Base-by-base conservation (phyloP, 768 basidiomycete genomes). In the Amanita pallidorosea region DNA sequence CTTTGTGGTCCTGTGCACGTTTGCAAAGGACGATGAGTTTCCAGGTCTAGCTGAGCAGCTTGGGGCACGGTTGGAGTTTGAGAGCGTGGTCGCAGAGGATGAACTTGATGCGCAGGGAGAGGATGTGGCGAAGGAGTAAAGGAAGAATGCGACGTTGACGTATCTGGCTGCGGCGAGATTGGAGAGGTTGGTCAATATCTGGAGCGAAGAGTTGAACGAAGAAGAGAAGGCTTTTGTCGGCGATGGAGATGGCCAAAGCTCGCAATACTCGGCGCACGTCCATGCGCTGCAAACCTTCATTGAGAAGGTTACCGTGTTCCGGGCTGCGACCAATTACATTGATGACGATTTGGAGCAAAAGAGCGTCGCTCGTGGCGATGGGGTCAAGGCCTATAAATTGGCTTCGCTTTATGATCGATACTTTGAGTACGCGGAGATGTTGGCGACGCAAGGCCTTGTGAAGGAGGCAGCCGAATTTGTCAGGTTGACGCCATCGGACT, bases 231-330 rank as follows among this genome's bases (percentile, higher is more conserved):
- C 80, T 8, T 61, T 76, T 11, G 55, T 66, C 3, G 72, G 70
- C 2, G 64, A 70, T 25, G 65, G 69, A 17, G 59, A 67, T 9
- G 57, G 66, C 29, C 64, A 70, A 56, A 66, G 75, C 47, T 81
- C 85, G 3, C 72, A 72, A 5, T 93, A 90, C 60, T 81, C 88
- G 1, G 82, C 84, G 0, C 88, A 90, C 55, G 89, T 86, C 0
- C 77, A 82, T 23, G 91, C 93, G 2, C 68, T 99, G 37, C 95
- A 97, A 62, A 83, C 85, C 0, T 94, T 98, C 67, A 77, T 98
- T 58, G 96, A 98, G 69, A 98, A 98, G 67, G 93, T 97, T 20
- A 83, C 93, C 1, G 81, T 96, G 37, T 98, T 99, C 79, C 82
- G 90, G 45, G 73, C 79, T 44, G 96, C 95, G 0, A 87, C 88